Evolutionary conservation across 2,329 filamentous ascomycete genomes (phyloP), one percentile per base, ranked within the genome.

Genomic region (Rutstroemia sydowiana): DNA sequence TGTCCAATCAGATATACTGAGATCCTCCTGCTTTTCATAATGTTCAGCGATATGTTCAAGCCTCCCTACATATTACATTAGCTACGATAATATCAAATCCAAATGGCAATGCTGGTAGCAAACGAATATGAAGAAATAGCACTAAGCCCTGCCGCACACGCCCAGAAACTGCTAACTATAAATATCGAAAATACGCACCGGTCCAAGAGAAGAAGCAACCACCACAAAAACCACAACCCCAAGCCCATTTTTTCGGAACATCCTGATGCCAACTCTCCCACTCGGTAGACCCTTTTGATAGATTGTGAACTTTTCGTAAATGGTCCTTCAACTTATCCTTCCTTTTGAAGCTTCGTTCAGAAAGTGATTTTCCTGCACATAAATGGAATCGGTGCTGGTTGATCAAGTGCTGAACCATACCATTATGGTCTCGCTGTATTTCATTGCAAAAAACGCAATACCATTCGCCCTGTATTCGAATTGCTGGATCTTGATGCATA

Each of bases 171-270:
- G 4, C 11, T 21, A 36, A 8, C 5, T 21, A 45, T 23, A 20
- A 18, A 23, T 9, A 18, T 18, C 20, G 30, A 28, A n/a, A 31
- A 6, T 37, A 57, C 57, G 48, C 53, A 61, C 59, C 55, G 45
- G 58, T 54, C 59, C 59, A 61, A 31, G 55, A 56, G 8, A 56
- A 55, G 7, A 46, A 51, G 18, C 54, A 59, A 8, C 2, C 48
- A 4, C 57, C 59, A 50, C 59, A 61, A 37, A 56, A 61, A n/a
- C 58, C 59, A 49, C 59, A 61, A 3, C 59, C 58, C 57, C 58
- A 61, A 43, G 58, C 58, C 39, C 49, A 56, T 34, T 61, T 61
- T 36, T 50, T 53, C 37, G 43, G 51, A 10, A 39, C 45, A 18
- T 51, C 47, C 36, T 48, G 50, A 51, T 58, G 44, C 59, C 59